A percentile compares a stretch with the other conserved stretches of the same genome.
phyloP scores from a whole-genome alignment of 2,329 filamentous ascomycete genomes.

The Tolypocladium guangdongense region DNA sequence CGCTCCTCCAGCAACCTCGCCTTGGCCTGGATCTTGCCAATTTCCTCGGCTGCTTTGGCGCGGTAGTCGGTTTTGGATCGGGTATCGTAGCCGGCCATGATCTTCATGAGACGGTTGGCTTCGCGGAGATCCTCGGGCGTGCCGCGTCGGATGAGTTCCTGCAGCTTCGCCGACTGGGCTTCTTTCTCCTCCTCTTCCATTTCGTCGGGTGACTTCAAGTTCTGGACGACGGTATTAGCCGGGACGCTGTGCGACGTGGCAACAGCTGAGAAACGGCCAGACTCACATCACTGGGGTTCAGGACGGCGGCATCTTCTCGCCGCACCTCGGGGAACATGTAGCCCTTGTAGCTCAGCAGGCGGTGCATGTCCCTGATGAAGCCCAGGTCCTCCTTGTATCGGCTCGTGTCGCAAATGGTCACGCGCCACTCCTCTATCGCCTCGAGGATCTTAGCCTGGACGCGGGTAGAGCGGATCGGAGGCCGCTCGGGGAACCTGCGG shows the following conservation, averaged over 20 bases:
- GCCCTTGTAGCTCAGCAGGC: constrained; percentile 89
- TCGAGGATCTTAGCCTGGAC: constrained; percentile 91
- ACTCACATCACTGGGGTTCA: constrained; percentile 93
- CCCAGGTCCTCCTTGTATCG: constrained; percentile 95
- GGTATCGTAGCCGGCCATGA: constrained; percentile 97
- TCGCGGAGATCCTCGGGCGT: constrained; percentile 90
- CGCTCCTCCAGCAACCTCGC: constrained; percentile 87
- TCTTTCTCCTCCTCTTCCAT: constrained; percentile 97
- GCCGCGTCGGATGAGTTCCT: constrained; percentile 88
- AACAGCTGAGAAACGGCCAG: background rate
- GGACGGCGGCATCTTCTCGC: constrained; percentile 85
- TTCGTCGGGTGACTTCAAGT: constrained; percentile 89
- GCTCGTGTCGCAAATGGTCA: constrained; percentile 96
- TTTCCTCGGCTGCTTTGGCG: constrained; percentile 93
- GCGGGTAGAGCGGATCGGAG: constrained; percentile 72
- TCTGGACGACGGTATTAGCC: constrained; percentile 41
- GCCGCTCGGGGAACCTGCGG: constrained; percentile 86
- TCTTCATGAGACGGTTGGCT: constrained; percentile 95
- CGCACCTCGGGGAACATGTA: constrained; percentile 91
- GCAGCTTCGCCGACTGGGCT: constrained; percentile 94
- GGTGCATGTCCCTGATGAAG: constrained; percentile 95
- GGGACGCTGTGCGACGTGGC: constrained; percentile 19
- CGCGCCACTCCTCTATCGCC: constrained; percentile 94
- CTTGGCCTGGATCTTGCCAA: constrained; percentile 91
- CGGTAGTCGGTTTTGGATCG: constrained; percentile 94